Percentiles rank a stretch among this genome's conserved stretches.
These are phyloP conservation scores for Botryotinia calthae DNA, from an alignment of 2,329 filamentous ascomycete species.

Conservation along the genomic window DNA sequence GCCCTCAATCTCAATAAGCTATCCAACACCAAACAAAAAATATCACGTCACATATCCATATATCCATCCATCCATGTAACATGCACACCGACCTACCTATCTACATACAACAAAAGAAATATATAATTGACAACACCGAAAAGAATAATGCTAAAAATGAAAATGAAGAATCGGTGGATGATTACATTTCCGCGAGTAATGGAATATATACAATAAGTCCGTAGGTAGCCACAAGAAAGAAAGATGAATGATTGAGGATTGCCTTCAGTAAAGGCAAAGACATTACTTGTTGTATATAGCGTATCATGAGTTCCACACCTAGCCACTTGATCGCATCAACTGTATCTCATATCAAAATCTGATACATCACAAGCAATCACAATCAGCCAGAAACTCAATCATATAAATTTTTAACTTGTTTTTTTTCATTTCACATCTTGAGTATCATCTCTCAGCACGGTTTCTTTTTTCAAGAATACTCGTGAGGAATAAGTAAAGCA, in stretches of 20 bases:
- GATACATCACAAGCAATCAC: neutral
- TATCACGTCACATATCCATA: neutral
- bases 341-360: neutral
- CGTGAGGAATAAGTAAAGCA: slow-evolving; percentile 2
- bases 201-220: neutral
- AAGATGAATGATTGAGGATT: neutral
- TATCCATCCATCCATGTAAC: too few species aligned
- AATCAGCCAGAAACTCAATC: neutral
- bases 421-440: slow-evolving; percentile 12
- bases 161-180: neutral
- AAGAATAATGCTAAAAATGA: too few species aligned
- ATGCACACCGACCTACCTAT: too few species aligned
- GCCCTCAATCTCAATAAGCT: neutral
- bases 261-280: neutral
- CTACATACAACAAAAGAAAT: too few species aligned
- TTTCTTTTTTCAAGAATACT: neutral
- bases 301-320: neutral
- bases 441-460: neutral
- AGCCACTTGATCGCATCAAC: neutral
- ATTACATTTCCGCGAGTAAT: neutral
- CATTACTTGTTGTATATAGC: neutral
- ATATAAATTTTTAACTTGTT: slow-evolving; percentile 3
- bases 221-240: neutral
- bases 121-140: too few species aligned
- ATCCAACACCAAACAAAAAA: neutral